Percentiles rank a stretch among this genome's conserved stretches.
Conservation (phyloP, 306 rosid species). For the Quercus alba region DNA sequence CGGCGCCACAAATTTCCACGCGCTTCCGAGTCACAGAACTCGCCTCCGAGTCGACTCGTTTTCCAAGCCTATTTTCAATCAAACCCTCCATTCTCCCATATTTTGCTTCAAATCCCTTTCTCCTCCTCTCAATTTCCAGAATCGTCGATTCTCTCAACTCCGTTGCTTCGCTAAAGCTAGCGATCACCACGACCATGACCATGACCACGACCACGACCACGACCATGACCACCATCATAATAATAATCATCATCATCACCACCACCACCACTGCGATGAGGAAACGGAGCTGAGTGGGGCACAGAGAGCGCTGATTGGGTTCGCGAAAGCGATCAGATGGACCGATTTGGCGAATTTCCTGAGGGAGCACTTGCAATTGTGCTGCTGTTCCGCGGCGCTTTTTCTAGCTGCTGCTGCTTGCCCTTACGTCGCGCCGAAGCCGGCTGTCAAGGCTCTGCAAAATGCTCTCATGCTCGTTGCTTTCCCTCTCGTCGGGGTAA, state of each 20-base stretch:
- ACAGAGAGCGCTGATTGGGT: slow-evolving; percentile 59
- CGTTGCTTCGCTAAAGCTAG: slow-evolving; percentile 37
- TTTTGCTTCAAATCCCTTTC: slow-evolving; percentile 33
- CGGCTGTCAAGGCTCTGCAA: slow-evolving; percentile 61
- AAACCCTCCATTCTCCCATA: slow-evolving; percentile 11
- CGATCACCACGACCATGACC: slow-evolving; percentile 24
- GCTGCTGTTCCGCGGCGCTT: slow-evolving; percentile 70
- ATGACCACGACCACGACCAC: not conserved
- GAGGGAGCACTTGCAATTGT: slow-evolving; percentile 81
- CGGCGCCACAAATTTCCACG: slow-evolving; percentile 29
- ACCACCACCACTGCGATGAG: slow-evolving; percentile 32
- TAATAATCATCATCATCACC: slow-evolving; percentile 45
- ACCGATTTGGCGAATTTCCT: slow-evolving; percentile 65
- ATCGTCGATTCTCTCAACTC: slow-evolving; percentile 32
- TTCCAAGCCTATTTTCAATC: slow-evolving; percentile 23
- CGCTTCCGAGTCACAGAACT: slow-evolving; percentile 23
- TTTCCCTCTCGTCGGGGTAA: slow-evolving; percentile 90
- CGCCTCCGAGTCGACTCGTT: slow-evolving; percentile 24
- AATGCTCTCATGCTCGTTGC: slow-evolving; percentile 62
- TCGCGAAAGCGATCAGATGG: slow-evolving; percentile 82
- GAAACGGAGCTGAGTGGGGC: slow-evolving; percentile 45
- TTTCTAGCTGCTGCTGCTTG: slow-evolving; percentile 79
- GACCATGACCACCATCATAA: slow-evolving; percentile 13
- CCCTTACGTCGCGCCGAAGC: slow-evolving; percentile 72
- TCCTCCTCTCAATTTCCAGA: slow-evolving; percentile 18